Base-by-base conservation (phyloP, 495 filamentous ascomycete genomes). In the Rhizodiscina lignyota region DNA sequence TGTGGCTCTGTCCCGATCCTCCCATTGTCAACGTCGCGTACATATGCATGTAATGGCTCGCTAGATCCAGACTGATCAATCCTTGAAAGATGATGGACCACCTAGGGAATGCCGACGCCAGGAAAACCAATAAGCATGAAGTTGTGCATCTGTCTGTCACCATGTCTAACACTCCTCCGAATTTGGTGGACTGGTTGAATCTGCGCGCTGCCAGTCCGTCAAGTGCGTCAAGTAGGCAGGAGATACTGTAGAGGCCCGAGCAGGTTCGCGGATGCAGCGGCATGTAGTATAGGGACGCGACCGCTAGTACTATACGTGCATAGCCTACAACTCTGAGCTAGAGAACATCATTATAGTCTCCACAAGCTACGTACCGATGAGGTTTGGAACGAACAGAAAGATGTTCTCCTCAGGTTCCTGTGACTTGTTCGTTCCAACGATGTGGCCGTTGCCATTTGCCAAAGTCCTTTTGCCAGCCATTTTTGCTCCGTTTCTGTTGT, bases 31-130 rank as follows among this genome's bases (percentile, higher is more conserved):
- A 53, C 12, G 83, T 92, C 8, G 84, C 85, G 54, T 84, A 96
- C 84, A 97, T 94, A 60, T 97, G 91, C 65, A 94, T 81, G 58
- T 94, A 97, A 56, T 97, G 89, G 58, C 81, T 89, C 22, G 91
- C 83, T 44, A 97, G 59, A 56, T 97, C 89, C 50, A 96, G 53
- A 35, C 74, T 74, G 49, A 96, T 97, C 49, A 97, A 63, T 20
- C 75, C 68, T 61, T 96, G 91, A 70, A 96, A 96, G 33, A 96
- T 37, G 42, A 96, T 77, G 31, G 79, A 69, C 81, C 83, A 97
- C 20, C 84, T 68, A 5, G 89, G 87, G 61, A 83, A 96, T 24
- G 87, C 87, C 5, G 80, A 83, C 34, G 81, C 79, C 23, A 97
- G 60, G 65, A 94, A 97, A 10, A 93, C 85, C 31, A 97, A 71